Conservation (phyloP, 495 filamentous ascomycete genomes). For the Tuber microsphaerosporum region DNA sequence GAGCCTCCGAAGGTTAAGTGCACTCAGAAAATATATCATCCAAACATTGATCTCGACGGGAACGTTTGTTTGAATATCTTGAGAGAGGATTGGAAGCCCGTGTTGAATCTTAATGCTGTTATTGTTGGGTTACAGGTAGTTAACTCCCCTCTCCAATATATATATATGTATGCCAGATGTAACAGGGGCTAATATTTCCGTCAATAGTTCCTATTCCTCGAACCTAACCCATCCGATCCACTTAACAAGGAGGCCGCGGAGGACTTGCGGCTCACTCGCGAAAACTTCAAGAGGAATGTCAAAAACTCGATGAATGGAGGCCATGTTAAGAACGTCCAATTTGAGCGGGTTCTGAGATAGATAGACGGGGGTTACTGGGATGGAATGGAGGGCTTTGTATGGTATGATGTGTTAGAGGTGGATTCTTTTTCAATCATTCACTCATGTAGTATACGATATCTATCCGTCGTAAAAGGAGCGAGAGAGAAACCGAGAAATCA, state of each 20-base stretch:
- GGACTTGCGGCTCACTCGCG: slow-evolving; percentile 73
- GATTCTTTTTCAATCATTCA: not conserved
- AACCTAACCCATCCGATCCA: slow-evolving; percentile 94
- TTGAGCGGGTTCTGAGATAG: slow-evolving; percentile 63
- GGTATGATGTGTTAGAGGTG: slow-evolving; percentile 1
- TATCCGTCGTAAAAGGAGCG: not conserved
- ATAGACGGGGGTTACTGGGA: slow-evolving; percentile 1
- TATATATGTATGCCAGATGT: not conserved
- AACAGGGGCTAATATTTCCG: not conserved
- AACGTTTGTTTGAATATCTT: slow-evolving; percentile 97
- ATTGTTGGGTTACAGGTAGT: slow-evolving; percentile 85
- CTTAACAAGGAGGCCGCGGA: slow-evolving; percentile 96
- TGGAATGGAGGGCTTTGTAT: not conserved
- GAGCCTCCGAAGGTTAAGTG: slow-evolving; percentile 98
- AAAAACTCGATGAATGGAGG: slow-evolving; percentile 74
- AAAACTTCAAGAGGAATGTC: slow-evolving; percentile 87
- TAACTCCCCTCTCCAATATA: slow-evolving; percentile 1
- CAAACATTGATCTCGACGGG: slow-evolving; percentile 95
- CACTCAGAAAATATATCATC: slow-evolving; percentile 97
- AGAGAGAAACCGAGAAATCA: not conserved
- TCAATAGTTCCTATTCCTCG: slow-evolving; percentile 83
- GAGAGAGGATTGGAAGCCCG: slow-evolving; percentile 97
- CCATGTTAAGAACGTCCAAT: slow-evolving; percentile 60
- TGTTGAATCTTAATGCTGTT: slow-evolving; percentile 90
- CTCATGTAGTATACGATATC: not conserved